A percentile compares a stretch with the other conserved stretches of the same genome.
Evolutionary conservation across 306 rosid species (phyloP).

Genomic region (Prunus mume): DNA sequence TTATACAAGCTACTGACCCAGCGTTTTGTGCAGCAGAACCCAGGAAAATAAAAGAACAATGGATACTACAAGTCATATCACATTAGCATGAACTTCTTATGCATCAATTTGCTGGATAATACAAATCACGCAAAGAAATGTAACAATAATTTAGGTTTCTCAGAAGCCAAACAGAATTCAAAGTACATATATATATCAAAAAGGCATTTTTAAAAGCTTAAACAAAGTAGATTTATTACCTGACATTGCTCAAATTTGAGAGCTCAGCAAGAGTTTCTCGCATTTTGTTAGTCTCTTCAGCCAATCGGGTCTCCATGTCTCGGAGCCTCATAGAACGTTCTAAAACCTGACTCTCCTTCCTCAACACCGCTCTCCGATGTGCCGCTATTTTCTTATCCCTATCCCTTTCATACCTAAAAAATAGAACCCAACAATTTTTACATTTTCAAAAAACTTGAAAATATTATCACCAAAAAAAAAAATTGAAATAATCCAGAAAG

Average conservation of each 20-base stretch:
- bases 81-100: background rate
- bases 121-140: background rate
- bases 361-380: conserved; percentile 47
- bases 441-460: background rate
- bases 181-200: background rate
- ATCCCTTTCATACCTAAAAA: conserved; percentile 63
- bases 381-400: conserved; percentile 54
- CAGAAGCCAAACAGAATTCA: background rate
- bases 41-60: no score
- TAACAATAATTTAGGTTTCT: background rate
- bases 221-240: conserved; percentile 36
- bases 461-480: no score
- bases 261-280: conserved; percentile 40
- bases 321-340: conserved; percentile 58
- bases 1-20: no score
- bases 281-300: conserved; percentile 39
- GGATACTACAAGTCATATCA: background rate
- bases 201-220: background rate
- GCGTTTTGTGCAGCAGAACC: no score
- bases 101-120: background rate
- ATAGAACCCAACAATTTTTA: background rate
- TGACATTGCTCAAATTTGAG: conserved; percentile 46
- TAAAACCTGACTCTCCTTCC: conserved; percentile 65
- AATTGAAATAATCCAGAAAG: background rate
- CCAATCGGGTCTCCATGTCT: conserved; percentile 34